A percentile compares a stretch with the other conserved stretches of the same genome.
phyloP scores from a whole-genome alignment of 148 eudicot genomes.

The Nyssa sinensis region DNA sequence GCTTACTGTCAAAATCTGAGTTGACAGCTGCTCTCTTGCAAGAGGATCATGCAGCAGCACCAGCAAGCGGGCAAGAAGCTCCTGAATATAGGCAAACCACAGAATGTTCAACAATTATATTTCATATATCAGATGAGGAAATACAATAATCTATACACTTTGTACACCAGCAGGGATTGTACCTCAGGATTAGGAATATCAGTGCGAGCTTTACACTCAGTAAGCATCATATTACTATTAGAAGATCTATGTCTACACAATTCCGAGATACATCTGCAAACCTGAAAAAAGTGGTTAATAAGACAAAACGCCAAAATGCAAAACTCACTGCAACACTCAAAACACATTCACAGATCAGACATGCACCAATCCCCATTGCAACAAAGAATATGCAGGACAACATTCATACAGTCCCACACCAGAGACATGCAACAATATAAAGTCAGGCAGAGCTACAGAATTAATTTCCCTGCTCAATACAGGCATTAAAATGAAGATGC shows the following conservation, averaged over 20 bases:
- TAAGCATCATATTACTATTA: conserved; percentile 55
- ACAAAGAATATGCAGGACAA: neutral
- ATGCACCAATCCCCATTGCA: neutral
- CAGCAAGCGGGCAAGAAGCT: conserved; percentile 88
- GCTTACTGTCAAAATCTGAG: conserved; percentile 83
- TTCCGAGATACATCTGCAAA: conserved; percentile 98
- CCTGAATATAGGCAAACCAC: conserved; percentile 40
- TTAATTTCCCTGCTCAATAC: neutral
- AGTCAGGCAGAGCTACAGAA: neutral
- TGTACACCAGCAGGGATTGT: conserved; percentile 10
- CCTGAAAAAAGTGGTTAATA: conserved; percentile 38
- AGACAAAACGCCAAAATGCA: neutral
- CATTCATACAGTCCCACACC: neutral
- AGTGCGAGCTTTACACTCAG: conserved; percentile 75
- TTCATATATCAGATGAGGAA: neutral
- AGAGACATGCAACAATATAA: neutral
- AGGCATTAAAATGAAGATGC: neutral
- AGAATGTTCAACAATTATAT: neutral
- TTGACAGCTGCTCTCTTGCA: conserved; percentile 81
- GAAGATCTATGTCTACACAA: conserved; percentile 68
- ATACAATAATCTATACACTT: neutral
- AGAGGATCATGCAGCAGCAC: conserved; percentile 94
- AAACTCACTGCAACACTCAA: neutral
- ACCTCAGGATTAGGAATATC: conserved; percentile 96
- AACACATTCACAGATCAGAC: neutral